phyloP scores from a whole-genome alignment of 2,329 filamentous ascomycete genomes.

The Stemphylium vesicarium region DNA sequence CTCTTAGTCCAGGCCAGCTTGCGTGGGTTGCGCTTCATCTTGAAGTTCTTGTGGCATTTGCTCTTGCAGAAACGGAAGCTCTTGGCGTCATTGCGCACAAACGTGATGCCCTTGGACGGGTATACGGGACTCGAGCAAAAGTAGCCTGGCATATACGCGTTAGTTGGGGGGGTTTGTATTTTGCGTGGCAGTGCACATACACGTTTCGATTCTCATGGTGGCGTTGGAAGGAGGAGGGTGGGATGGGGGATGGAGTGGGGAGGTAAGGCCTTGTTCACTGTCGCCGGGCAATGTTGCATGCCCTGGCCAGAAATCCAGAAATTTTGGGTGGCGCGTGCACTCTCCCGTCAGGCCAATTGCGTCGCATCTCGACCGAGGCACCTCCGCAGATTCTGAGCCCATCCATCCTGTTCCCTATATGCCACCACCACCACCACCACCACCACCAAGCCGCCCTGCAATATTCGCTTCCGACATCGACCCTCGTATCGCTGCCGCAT shows the following conservation, averaged over 20 bases:
- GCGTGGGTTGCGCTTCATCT: conserved; percentile 88
- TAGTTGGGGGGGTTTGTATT: neutral
- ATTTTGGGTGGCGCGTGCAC: conserved; percentile 20
- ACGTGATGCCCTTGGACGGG: conserved; percentile 62
- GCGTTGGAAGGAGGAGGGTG: conserved; percentile 12
- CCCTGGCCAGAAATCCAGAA: conserved; percentile 21
- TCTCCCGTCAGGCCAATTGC: conserved; percentile 18
- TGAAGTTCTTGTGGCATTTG: conserved; percentile 72
- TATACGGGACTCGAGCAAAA: conserved; percentile 70
- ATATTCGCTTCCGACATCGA: neutral
- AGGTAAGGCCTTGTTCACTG: neutral
- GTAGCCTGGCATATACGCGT: conserved; percentile 48
- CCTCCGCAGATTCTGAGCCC: conserved; percentile 25
- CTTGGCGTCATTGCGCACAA: conserved; percentile 63
- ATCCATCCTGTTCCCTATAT: neutral
- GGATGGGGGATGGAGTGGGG: conserved; percentile 11
- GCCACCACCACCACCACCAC: neutral
- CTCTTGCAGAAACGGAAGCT: conserved; percentile 70
- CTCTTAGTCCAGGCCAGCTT: conserved; percentile 56
- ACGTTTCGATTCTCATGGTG: conserved; percentile 44
- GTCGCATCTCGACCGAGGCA: conserved; percentile 25
- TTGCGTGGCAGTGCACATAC: conserved; percentile 11
- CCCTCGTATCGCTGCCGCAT: no score
- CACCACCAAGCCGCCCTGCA: neutral
- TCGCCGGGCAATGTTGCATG: neutral